phyloP scores from a whole-genome alignment of 2,329 filamentous ascomycete genomes.

The Coniosporium tulheliwenetii region DNA sequence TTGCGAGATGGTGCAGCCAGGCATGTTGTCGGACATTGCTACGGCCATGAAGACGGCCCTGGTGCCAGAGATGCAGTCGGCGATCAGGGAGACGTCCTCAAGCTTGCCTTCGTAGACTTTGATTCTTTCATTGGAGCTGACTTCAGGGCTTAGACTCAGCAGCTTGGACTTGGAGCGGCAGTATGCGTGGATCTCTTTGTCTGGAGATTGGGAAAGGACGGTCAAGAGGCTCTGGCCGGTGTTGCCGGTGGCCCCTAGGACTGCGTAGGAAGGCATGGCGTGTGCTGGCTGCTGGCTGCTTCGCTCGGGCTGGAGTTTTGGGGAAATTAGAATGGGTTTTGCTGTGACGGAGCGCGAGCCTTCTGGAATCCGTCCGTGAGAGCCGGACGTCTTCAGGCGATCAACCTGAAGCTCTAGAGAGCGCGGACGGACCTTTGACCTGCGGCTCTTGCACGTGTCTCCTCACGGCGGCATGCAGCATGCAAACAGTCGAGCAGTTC shows the following conservation, averaged over 20 bases:
- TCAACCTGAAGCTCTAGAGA: too few relatives aligned
- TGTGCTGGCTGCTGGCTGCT: too few relatives aligned
- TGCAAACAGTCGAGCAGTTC: too few relatives aligned
- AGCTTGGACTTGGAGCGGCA: slow-evolving; percentile 28
- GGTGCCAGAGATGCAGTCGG: slow-evolving; percentile 17
- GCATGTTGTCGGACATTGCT: slow-evolving; percentile 28
- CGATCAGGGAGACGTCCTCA: slow-evolving; percentile 20
- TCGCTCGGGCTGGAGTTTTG: too few relatives aligned
- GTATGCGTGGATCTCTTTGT: slow-evolving; percentile 23
- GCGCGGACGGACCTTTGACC: too few relatives aligned
- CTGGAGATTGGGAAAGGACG: slow-evolving; percentile 17
- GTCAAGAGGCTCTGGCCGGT: slow-evolving; percentile 25
- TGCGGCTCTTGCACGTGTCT: too few relatives aligned
- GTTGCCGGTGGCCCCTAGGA: slow-evolving; percentile 20
- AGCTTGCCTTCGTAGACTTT: slow-evolving; percentile 27
- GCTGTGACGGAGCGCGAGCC: too few relatives aligned
- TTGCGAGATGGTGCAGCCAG: slow-evolving; percentile 20
- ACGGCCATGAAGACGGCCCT: slow-evolving; percentile 25
- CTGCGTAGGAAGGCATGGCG: slow-evolving; percentile 7
- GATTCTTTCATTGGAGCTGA: slow-evolving; percentile 16
- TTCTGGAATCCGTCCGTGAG: too few relatives aligned
- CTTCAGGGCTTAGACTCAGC: slow-evolving; percentile 13
- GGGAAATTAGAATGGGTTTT: too few relatives aligned
- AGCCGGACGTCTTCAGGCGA: too few relatives aligned
- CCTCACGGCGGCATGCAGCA: too few relatives aligned